phyloP scores from a whole-genome alignment of 352 stramenopile genomes.

The Globisporangium rhizosaccharum region DNA sequence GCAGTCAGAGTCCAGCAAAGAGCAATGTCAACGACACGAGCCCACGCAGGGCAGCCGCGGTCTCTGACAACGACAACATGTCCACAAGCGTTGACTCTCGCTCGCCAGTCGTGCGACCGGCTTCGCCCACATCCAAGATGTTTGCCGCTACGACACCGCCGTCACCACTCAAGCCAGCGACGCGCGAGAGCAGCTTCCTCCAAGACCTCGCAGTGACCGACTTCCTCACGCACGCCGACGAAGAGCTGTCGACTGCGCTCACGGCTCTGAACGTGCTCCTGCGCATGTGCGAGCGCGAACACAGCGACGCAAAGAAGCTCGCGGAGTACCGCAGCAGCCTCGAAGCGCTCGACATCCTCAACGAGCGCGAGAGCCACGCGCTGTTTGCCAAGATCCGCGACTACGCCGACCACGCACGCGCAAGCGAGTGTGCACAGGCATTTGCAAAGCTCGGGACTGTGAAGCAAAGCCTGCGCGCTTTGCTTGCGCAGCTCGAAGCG shows the following conservation, averaged over 20 bases:
- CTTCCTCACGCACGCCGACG: conserved; percentile 66
- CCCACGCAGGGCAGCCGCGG: background rate
- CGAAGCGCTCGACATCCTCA: conserved; percentile 58
- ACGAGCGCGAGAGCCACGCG: conserved; percentile 52
- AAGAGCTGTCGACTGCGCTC: conserved; percentile 69
- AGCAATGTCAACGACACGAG: conserved; percentile 4
- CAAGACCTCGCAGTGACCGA: conserved; percentile 56
- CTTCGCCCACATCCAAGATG: too few relatives aligned
- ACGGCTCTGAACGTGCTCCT: conserved; percentile 76
- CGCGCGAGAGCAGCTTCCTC: conserved; percentile 44
- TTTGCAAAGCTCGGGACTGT: conserved; percentile 47
- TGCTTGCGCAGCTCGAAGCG: conserved; percentile 49
- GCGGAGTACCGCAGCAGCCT: conserved; percentile 58
- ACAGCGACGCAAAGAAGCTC: conserved; percentile 50
- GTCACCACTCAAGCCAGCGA: background rate
- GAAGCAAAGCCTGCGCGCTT: conserved; percentile 54
- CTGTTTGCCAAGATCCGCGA: conserved; percentile 30
- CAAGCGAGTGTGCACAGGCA: conserved; percentile 27
- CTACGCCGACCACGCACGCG: conserved; percentile 21
- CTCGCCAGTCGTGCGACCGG: background rate
- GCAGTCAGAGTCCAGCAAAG: conserved; percentile 1
- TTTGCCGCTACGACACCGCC: background rate
- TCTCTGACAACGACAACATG: too few relatives aligned
- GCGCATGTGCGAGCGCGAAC: conserved; percentile 58
- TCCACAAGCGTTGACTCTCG: background rate